Conservation (phyloP, 805 yeast genomes). For the Cephaloascus albidus region DNA sequence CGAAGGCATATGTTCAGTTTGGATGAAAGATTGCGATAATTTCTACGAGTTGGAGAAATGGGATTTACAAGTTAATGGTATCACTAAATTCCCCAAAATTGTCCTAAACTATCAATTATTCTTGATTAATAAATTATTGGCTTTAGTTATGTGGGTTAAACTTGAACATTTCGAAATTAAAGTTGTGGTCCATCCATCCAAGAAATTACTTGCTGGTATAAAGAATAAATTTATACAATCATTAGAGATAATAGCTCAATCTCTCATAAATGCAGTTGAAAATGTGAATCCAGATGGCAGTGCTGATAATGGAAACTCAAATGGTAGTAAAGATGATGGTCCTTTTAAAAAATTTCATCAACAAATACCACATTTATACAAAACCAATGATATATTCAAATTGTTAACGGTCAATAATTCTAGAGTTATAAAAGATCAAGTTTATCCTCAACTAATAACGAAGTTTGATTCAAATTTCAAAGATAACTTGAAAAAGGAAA, state of each 20-base stretch:
- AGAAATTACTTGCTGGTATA: conserved; percentile 14
- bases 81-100: conserved; percentile 26
- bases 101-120: conserved; percentile 25
- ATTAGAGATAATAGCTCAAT: conserved; percentile 17
- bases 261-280: conserved; percentile 12
- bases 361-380: not conserved
- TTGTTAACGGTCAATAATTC: conserved; percentile 47
- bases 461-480: conserved; percentile 43
- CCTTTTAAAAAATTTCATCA: not conserved
- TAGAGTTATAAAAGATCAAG: conserved; percentile 30
- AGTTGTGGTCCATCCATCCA: conserved; percentile 16
- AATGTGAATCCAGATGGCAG: not conserved
- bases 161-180: conserved; percentile 7
- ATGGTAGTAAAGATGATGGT: conserved; percentile 16
- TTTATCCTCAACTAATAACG: conserved; percentile 39
- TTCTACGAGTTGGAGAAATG: not conserved
- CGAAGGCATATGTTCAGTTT: conserved; percentile 1
- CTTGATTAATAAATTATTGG: conserved; percentile 12
- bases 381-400: conserved; percentile 21
- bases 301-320: conserved; percentile 3
- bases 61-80: conserved; percentile 9
- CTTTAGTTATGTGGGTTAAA: conserved; percentile 6
- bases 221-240: conserved; percentile 23
- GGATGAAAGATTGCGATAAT: not conserved
- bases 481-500: conserved; percentile 29